Base-by-base conservation (phyloP, 495 filamentous ascomycete genomes). In the Xylaria palmicola region DNA sequence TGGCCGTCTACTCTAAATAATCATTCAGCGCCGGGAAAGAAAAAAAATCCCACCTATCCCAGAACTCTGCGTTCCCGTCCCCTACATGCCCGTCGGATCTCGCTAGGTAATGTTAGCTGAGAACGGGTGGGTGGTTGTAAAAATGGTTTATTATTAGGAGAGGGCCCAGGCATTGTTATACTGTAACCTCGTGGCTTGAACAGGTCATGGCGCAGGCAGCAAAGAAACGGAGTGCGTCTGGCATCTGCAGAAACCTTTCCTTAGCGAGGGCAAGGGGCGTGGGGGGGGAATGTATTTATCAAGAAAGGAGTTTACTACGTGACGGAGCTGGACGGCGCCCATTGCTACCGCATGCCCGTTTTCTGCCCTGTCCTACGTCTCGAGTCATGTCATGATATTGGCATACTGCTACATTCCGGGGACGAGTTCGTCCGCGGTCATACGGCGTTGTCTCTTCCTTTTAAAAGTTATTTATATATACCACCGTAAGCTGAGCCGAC, bases 181-280 rank as follows among this genome's bases (percentile, higher is more conserved):
- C 22, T 56, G 53, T 24, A 43, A 56, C 53, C 36, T 44, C 17
- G 53, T 34, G 39, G 53, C 53, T 55, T 43, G 53, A 30, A n/a
- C 9, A 22, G 53, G 53, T 44, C 53, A 44, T 15, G 9, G 53
- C 39, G 27, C 39, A 13, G 41, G 4, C 37, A 15, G 8, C 37
- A 13, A 40, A 22, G 24, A 20, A 19, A 55, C 9, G 37, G 51
- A 41, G 36, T 17, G 37, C 36, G 24, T 55, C 32, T 34, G 48
- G 48, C n/a, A n/a, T n/a, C n/a, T n/a, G n/a, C n/a, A n/a, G n/a
- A n/a, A n/a, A 34, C 48, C 29, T 22, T 34, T 34, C n/a, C n/a
- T 56, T 43, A 56, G 53, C 53, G 53, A 56, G 53, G 53, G 8
- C 39, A 26, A 43, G 53, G 53, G 53, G 8, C 39, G 39, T 56